A percentile compares a stretch with the other conserved stretches of the same genome.
Evolutionary conservation across 2,329 filamentous ascomycete genomes (phyloP).

Genomic region (Balansia obtecta): DNA sequence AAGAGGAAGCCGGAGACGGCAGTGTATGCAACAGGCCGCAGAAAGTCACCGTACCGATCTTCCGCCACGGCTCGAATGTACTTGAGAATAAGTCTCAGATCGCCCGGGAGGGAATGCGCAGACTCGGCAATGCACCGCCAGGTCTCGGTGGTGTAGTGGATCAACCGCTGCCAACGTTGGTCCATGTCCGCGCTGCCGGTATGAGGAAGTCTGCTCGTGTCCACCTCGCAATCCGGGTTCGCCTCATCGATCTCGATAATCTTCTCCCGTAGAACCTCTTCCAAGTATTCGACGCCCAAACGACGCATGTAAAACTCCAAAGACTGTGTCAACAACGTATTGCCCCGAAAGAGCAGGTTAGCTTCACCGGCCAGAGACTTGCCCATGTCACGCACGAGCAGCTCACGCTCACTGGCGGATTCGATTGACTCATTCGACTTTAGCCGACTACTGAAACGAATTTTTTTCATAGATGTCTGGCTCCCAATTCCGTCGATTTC

Average conservation of each 20-base stretch:
- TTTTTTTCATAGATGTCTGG: slow-evolving; percentile 62
- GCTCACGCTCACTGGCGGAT: slow-evolving; percentile 51
- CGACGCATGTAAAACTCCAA: slow-evolving; percentile 94
- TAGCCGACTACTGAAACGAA: slow-evolving; percentile 58
- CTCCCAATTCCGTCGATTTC: slow-evolving; percentile 90
- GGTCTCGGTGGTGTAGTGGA: slow-evolving; percentile 65
- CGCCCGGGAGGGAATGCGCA: slow-evolving; percentile 62
- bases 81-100: slow-evolving; percentile 75
- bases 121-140: slow-evolving; percentile 76
- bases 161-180: slow-evolving; percentile 70
- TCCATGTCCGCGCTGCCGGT: slow-evolving; percentile 56
- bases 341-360: slow-evolving; percentile 89
- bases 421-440: slow-evolving; percentile 59
- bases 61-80: slow-evolving; percentile 88
- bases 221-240: slow-evolving; percentile 89
- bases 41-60: slow-evolving; percentile 85
- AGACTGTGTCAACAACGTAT: slow-evolving; percentile 84
- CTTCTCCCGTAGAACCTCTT: slow-evolving; percentile 76
- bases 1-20: slow-evolving; percentile 94
- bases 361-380: slow-evolving; percentile 76
- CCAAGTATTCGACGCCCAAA: slow-evolving; percentile 82
- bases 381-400: slow-evolving; percentile 63
- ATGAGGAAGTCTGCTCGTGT: slow-evolving; percentile 60
- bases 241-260: slow-evolving; percentile 80
- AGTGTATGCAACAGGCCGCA: slow-evolving; percentile 81